phyloP scores from a whole-genome alignment of 805 yeast species.

The Teunomyces tritomae region DNA sequence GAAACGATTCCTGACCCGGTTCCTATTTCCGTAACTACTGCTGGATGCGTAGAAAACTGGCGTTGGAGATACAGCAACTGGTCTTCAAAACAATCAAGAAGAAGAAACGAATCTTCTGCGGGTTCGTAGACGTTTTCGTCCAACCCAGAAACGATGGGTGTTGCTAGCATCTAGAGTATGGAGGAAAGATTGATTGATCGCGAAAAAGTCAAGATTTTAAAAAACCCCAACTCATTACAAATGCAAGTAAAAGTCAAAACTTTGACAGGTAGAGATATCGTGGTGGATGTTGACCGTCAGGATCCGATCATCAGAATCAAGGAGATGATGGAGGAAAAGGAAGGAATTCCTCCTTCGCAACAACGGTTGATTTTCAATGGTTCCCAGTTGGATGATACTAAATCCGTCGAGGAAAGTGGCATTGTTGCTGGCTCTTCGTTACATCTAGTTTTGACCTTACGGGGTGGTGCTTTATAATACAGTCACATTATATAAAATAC shows the following conservation, averaged over 20 bases:
- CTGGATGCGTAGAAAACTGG: slow-evolving; percentile 20
- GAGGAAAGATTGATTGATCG: not conserved
- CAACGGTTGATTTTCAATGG: slow-evolving; percentile 90
- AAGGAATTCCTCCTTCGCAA: slow-evolving; percentile 95
- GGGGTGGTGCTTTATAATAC: slow-evolving; percentile 63
- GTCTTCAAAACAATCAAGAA: slow-evolving; percentile 75
- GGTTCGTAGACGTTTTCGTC: slow-evolving; percentile 90
- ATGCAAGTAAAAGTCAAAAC: slow-evolving; percentile 77
- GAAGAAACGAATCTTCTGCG: slow-evolving; percentile 84
- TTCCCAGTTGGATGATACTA: slow-evolving; percentile 85
- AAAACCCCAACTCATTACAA: slow-evolving; percentile 5
- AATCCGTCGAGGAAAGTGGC: slow-evolving; percentile 69
- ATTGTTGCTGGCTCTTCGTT: slow-evolving; percentile 81
- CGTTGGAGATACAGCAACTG: slow-evolving; percentile 39
- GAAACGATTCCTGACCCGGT: slow-evolving; percentile 90
- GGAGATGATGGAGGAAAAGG: slow-evolving; percentile 91
- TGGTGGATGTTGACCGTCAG: slow-evolving; percentile 67
- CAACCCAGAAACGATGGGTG: slow-evolving; percentile 59
- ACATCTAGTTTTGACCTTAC: slow-evolving; percentile 85
- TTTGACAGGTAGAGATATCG: slow-evolving; percentile 78
- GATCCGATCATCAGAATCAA: slow-evolving; percentile 74
- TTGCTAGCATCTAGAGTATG: slow-evolving; percentile 68
- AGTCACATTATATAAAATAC: not conserved
- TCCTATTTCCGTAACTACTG: slow-evolving; percentile 80
- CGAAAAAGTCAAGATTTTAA: not conserved